Base-by-base conservation (phyloP, 2,329 filamentous ascomycete species). In the Coniella vitis region DNA sequence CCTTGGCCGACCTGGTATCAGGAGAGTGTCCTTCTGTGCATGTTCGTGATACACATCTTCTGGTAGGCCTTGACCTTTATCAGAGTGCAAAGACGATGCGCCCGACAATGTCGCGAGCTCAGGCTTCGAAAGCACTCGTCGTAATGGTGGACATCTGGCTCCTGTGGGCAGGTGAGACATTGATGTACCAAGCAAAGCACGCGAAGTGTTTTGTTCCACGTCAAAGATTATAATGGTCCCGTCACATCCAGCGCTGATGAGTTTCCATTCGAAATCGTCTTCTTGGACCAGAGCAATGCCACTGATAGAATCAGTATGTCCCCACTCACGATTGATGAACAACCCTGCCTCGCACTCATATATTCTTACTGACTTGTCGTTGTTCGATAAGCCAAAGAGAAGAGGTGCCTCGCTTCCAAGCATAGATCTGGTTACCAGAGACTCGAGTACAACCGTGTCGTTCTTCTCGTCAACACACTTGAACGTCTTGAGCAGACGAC, bases 241-340 rank as follows among this genome's bases (percentile, higher is more conserved):
- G 63, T 93, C 87, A 4, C 85, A 80, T 2, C 86, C 87, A 29
- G 86, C 86, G 56, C 84, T 90, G 45, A 91, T 78, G 37, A 89
- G 69, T 52, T 74, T 76, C 45, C 77, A 76, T 21, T 70, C 68
- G 14, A 73, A 70, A 14, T 79, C 76, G 0, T 75, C 72, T 7
- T 73, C 73, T 47, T 86, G 79, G 10, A 91, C 64, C 16, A 96
- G 69, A 4, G 86, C 78, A 16, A 94, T 81, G 52, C 90, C 90
- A 45, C 87, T 95, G 55, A 98, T 89, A 8, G 90, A 86, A 62
- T 96, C 90, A 0, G 90, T 95, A 58, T 98, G 93, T 1, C 93
- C 93, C 80, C 90, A 96, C 67, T 97, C 93, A 36, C 89, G 82
- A 44, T 90, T 86, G 22, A 97, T 69, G 49, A 98, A 84, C 2